These are phyloP conservation scores for Camellia oleifera DNA, from an alignment of 179 eudicot species.

Conservation along the genomic window DNA sequence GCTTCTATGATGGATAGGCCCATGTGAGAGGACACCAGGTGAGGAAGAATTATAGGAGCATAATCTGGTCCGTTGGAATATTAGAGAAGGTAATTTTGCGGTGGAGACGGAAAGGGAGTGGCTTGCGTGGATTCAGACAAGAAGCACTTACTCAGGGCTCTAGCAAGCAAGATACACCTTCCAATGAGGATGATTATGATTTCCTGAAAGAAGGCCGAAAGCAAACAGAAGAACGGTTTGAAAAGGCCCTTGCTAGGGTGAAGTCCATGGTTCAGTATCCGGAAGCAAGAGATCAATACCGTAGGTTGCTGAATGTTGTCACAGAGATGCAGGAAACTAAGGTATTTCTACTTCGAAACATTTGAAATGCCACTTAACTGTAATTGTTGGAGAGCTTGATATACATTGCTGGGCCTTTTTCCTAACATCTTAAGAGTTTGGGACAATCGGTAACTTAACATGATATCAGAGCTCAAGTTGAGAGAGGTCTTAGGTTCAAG, in stretches of 20 bases:
- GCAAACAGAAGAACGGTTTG: constrained; percentile 72
- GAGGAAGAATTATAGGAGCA: constrained; percentile 66
- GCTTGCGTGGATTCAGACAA: constrained; percentile 61
- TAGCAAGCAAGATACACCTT: constrained; percentile 30
- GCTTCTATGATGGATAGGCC: constrained; percentile 44
- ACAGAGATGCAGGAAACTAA: constrained; percentile 61
- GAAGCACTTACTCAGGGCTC: constrained; percentile 40
- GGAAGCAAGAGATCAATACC: constrained; percentile 85
- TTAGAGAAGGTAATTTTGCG: constrained; percentile 81
- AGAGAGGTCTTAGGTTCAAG: no score
- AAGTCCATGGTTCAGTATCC: constrained; percentile 91
- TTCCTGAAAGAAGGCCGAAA: constrained; percentile 76
- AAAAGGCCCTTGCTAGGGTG: constrained; percentile 79
- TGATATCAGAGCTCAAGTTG: no score
- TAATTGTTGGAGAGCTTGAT: no score
- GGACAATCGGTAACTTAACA: no score
- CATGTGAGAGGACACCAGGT: constrained; percentile 89
- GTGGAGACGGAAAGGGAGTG: constrained; percentile 83
- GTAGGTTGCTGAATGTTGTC: constrained; percentile 73
- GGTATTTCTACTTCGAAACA: constrained; percentile 29
- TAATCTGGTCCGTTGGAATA: constrained; percentile 90
- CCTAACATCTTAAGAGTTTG: no score
- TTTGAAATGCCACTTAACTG: not conserved
- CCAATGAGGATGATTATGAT: constrained; percentile 75
- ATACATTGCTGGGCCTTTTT: no score